Evolutionary conservation across 306 rosid species (phyloP), one percentile per base, ranked within the genome.

Genomic region (Castanea mollissima): DNA sequence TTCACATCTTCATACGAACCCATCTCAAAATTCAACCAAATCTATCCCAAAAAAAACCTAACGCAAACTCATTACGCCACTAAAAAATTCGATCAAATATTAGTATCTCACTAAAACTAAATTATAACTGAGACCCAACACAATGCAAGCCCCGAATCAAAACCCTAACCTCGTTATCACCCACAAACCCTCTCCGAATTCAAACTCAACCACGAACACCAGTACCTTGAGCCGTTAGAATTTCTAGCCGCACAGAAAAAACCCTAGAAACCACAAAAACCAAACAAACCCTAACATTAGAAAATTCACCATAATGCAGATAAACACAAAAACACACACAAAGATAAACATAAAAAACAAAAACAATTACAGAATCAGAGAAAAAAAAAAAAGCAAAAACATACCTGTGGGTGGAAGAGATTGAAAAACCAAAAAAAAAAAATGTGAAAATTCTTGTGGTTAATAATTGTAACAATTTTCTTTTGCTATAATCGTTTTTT

Each of bases 1-100:
- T 86, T 75, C 76, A 88, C 98, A 83, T 80, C 74, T 78, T 89
- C 99, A 83, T 81, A 91, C 41, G 90, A 88, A 44, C 93, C 94
- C 98, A 93, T 91, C 88, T 60, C 87, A 79, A 74, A 49, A 38
- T 59, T 18, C 69, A 80, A 68, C 51, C 75, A 81, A 81, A 34
- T 58, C 75, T 62, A 69, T 83, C 87, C 46, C 0, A 35, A 6
- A 35, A 35, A 44, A 64, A 86, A 75, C 27, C 88, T 34, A 85
- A 38, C 69, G 67, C 57, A 73, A 67, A 80, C 70, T 83, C 86
- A 83, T 78, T 77, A 60, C 83, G 83, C 67, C 15, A 76, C 38
- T 11, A 54, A 1, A 71, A 34, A 23, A 83, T 38, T 56, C 46
- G 31, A 76, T 82, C 54, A 69, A 69, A 56, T 69, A 77, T 57